Percentiles rank a stretch among this genome's conserved stretches.
phyloP scores from a whole-genome alignment of 805 yeast genomes.

The Cyberlindnera americana region DNA sequence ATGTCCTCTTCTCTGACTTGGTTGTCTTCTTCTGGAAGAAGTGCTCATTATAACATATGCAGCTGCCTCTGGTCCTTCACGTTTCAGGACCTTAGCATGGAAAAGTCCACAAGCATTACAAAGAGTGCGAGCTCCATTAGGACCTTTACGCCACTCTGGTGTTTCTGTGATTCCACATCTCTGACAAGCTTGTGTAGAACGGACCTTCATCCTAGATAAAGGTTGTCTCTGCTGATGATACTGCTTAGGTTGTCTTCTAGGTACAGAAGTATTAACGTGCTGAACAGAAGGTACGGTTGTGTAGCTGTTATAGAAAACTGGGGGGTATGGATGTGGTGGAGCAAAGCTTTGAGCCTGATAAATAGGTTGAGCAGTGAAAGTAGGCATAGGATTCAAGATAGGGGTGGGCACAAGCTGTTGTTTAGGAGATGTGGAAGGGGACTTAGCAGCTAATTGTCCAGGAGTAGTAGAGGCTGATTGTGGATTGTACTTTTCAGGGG shows the following conservation, averaged over 20 bases:
- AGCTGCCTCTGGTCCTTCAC: slow-evolving; percentile 29
- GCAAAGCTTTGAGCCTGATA: background rate
- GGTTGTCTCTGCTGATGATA: background rate
- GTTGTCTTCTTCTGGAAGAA: background rate
- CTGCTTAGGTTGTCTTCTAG: background rate
- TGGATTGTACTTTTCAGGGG: too few relatives aligned
- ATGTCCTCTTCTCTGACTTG: background rate
- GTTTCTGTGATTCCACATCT: slow-evolving; percentile 57
- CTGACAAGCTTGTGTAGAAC: slow-evolving; percentile 30
- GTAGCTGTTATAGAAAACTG: slow-evolving; percentile 3
- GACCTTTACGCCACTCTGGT: slow-evolving; percentile 85
- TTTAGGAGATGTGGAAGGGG: background rate
- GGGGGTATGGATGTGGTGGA: background rate
- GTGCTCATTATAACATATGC: slow-evolving; percentile 21
- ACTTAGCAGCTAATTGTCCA: background rate
- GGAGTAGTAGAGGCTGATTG: background rate
- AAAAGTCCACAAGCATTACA: slow-evolving; percentile 84
- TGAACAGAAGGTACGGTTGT: slow-evolving; percentile 2
- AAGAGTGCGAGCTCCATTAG: slow-evolving; percentile 68
- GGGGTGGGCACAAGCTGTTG: background rate
- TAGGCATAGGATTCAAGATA: background rate
- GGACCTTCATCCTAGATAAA: slow-evolving; percentile 4
- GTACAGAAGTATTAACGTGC: too few relatives aligned
- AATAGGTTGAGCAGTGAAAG: background rate
- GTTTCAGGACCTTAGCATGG: slow-evolving; percentile 63